Conservation (phyloP, 1,284 basidiomycete species). For the Heterobasidion occidentale region DNA sequence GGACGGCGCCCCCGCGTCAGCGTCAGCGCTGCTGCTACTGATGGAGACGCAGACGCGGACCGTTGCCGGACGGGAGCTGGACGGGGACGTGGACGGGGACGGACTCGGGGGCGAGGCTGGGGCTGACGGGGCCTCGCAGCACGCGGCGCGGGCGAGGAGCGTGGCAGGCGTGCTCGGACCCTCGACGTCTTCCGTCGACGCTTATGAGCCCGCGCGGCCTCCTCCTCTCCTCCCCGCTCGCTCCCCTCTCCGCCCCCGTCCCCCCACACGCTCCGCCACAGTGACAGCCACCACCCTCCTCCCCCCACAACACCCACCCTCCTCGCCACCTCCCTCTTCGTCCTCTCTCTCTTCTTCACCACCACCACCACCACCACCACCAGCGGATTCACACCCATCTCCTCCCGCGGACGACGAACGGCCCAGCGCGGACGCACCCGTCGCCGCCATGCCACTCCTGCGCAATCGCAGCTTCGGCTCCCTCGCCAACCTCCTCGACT, state of each 20-base stretch:
- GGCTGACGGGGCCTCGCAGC: no score
- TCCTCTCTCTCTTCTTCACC: neutral
- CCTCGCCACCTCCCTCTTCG: neutral
- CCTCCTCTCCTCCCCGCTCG: constrained; percentile 15
- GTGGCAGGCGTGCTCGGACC: neutral
- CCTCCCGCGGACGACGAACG: neutral
- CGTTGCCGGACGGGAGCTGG: no score
- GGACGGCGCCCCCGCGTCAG: no score
- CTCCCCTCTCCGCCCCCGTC: constrained; percentile 24
- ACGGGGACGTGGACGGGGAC: no score
- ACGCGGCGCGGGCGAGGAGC: neutral
- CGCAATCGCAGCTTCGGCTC: constrained; percentile 23
- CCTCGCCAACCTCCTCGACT: constrained; percentile 21
- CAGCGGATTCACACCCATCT: neutral
- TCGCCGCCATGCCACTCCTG: constrained; percentile 14
- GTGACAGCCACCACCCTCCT: neutral
- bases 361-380: neutral
- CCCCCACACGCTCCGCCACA: constrained; percentile 16
- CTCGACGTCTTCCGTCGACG: neutral
- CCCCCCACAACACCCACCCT: constrained; percentile 5
- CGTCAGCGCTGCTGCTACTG: no score
- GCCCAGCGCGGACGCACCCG: neutral
- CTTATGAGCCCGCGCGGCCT: constrained; percentile 13
- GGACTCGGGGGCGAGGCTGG: no score
- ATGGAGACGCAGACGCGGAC: no score